Evolutionary conservation across 2,329 filamentous ascomycete species (phyloP).

Genomic region (Fusarium domesticum): DNA sequence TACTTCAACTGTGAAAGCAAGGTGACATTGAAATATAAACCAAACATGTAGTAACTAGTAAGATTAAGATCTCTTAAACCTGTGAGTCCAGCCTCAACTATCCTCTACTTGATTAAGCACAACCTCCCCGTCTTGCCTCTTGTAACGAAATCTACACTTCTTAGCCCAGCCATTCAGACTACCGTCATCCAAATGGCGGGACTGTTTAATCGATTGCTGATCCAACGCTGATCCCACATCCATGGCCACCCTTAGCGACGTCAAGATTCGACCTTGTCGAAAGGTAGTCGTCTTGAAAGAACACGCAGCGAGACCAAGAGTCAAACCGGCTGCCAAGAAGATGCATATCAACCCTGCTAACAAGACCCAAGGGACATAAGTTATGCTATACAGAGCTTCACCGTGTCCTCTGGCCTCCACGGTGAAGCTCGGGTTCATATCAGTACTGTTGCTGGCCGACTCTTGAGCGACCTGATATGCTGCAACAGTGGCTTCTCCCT

Average conservation of each 20-base stretch:
- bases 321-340: background rate
- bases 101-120: too few relatives aligned
- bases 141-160: too few relatives aligned
- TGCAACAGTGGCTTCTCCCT: too few relatives aligned
- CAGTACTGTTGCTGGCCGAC: background rate
- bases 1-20: too few relatives aligned
- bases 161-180: slow-evolving; percentile 1
- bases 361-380: slow-evolving; percentile 1
- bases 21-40: too few relatives aligned
- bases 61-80: too few relatives aligned
- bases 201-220: background rate
- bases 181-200: background rate
- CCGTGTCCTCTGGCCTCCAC: background rate
- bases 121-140: too few relatives aligned
- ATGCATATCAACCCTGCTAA: background rate
- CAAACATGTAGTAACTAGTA: too few relatives aligned
- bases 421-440: background rate
- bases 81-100: too few relatives aligned
- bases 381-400: background rate
- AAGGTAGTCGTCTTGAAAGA: background rate
- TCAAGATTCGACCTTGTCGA: background rate
- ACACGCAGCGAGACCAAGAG: background rate
- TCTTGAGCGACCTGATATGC: background rate
- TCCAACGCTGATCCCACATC: background rate
- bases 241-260: background rate